Evolutionary conservation across 108 stramenopile species (phyloP), one percentile per base, ranked within the genome.

Genomic region (Cyclotella choctawhatcheeana): DNA sequence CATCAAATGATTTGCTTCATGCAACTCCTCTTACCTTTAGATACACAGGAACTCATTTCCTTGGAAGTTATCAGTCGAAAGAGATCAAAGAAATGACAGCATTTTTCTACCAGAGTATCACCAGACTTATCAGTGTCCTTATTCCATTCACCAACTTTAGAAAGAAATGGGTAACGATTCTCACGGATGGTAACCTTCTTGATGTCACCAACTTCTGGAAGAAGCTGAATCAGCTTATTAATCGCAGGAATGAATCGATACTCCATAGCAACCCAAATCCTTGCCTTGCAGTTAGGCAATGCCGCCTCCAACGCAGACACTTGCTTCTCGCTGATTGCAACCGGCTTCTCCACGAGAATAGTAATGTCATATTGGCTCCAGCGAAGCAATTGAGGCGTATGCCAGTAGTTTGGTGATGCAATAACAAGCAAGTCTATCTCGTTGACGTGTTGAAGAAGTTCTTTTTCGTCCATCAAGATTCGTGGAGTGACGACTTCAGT

Each of bases 221-320:
- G 64, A 31, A 91, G 73, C 33, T 81, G 77, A 32, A 88, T 27
- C 16, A 93, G 63, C 64, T 91, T 90, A 20, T 85, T 82, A 62
- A 93, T 86, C 0, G 93, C 93, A 2, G 93, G 93, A 68, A 93
- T 93, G 62, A 86, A 93, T 8, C 93, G 73, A 71, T 93, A 93
- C 64, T 93, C 93, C 93, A 93, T 93, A n/a, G 90, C 93, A 24
- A 90, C 81, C 93, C 93, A 93, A 47, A 93, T 67, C 27, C 77
- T 76, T 6, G 93, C 93, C 12, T 67, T 77, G 58, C 85, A 83
- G 14, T 77, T 69, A 0, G 73, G 58, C 33, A 53, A 33, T 1
- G 84, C 67, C 32, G 74, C 67, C 40, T 76, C 76, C 51, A 93
- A 67, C 17, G 64, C 68, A 25, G 82, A 75, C 10, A 88, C 74